phyloP scores from a whole-genome alignment of 257 asterid species.

The Rehmannia glutinosa region DNA sequence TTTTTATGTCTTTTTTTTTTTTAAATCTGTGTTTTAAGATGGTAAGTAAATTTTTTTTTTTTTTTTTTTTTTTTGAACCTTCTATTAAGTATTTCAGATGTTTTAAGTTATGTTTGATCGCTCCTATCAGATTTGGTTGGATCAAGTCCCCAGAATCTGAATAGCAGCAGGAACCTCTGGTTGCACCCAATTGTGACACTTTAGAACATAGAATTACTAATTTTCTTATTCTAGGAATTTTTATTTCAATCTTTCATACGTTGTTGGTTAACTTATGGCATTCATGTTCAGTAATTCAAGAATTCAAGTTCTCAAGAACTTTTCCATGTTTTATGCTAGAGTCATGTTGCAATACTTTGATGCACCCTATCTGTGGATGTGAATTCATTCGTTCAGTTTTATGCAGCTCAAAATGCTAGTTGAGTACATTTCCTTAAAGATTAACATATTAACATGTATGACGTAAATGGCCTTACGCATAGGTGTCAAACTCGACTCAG shows the following conservation, averaged over 20 bases:
- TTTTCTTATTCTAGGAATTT: background rate
- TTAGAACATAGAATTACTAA: background rate
- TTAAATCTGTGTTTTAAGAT: too few species aligned
- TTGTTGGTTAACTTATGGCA: background rate
- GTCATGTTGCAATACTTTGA: background rate
- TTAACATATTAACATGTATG: background rate
- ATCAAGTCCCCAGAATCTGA: background rate
- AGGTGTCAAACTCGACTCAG: background rate
- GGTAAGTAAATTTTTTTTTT: conserved; percentile 6
- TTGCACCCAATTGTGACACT: background rate
- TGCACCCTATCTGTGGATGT: background rate
- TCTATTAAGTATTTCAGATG: background rate
- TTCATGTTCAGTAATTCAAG: background rate
- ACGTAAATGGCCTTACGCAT: background rate
- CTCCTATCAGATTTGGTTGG: background rate
- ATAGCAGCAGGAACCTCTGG: background rate
- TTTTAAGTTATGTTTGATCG: background rate
- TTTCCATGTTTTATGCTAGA: background rate
- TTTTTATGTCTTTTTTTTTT: background rate
- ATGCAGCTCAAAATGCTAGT: background rate
- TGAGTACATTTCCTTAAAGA: background rate
- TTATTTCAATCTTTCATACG: background rate
- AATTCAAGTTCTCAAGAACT: background rate
- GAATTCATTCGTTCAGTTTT: background rate
- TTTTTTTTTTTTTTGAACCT: too few species aligned